These are phyloP conservation scores for Spathaspora sp. DNA, from an alignment of 805 yeast genomes.

Conservation along the genomic window DNA sequence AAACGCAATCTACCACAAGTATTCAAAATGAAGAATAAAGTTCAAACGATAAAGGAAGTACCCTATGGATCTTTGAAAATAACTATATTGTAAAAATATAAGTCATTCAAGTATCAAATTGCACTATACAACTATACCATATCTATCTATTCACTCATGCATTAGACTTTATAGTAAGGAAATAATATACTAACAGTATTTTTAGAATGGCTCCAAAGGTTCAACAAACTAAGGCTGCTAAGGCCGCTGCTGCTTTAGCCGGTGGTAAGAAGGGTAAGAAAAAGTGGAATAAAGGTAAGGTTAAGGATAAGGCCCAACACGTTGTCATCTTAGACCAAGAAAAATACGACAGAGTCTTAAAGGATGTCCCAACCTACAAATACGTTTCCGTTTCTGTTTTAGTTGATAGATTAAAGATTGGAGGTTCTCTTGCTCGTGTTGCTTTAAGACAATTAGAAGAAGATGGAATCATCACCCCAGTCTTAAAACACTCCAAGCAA, in stretches of 20 bases:
- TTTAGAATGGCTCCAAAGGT: slow-evolving; percentile 94
- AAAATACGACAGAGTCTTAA: slow-evolving; percentile 97
- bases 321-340: slow-evolving; percentile 96
- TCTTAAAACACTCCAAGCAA: slow-evolving; percentile 95
- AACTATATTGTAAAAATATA: no score
- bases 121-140: background rate
- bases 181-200: slow-evolving; percentile 19
- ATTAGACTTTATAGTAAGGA: background rate
- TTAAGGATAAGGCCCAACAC: slow-evolving; percentile 99
- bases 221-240: slow-evolving; percentile 99
- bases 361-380: slow-evolving; percentile 99
- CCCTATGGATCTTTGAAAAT: no score
- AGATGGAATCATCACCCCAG: slow-evolving; percentile 92
- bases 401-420: slow-evolving; percentile 98
- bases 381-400: slow-evolving; percentile 95
- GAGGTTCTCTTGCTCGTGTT: slow-evolving; percentile 98
- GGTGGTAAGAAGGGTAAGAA: slow-evolving; percentile 99
- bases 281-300: slow-evolving; percentile 99
- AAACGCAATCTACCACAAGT: no score
- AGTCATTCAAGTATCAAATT: no score
- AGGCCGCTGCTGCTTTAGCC: slow-evolving; percentile 99
- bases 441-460: slow-evolving; percentile 94
- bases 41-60: no score
- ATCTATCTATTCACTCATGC: background rate
- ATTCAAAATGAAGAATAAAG: no score